These are phyloP conservation scores for Cytospora paraplurivora DNA, from an alignment of 2,329 filamentous ascomycete species.

Conservation along the genomic window DNA sequence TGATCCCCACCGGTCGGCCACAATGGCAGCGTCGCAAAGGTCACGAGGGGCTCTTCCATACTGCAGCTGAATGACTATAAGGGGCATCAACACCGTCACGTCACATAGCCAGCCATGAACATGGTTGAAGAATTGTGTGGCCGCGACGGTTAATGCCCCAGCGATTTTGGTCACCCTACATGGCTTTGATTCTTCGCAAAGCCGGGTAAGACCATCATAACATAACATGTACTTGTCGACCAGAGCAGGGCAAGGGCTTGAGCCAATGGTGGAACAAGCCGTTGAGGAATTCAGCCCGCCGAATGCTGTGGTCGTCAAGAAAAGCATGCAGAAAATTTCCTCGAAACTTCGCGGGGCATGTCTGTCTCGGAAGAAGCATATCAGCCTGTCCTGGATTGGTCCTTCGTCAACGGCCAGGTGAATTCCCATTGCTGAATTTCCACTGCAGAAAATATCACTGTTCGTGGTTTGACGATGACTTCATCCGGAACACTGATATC, in stretches of 20 bases:
- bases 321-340: too few species aligned
- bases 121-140: conserved; percentile 20
- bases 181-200: too few species aligned
- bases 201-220: neutral
- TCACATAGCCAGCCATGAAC: conserved; percentile 12
- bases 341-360: too few species aligned
- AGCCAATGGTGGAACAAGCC: neutral
- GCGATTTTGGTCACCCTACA: too few species aligned
- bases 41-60: neutral
- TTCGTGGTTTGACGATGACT: neutral
- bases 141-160: neutral
- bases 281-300: neutral
- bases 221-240: neutral
- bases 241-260: neutral
- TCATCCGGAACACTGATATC: neutral
- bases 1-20: neutral
- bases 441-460: neutral
- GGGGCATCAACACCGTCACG: neutral
- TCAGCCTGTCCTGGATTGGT: neutral
- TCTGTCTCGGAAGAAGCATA: neutral
- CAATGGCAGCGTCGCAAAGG: conserved; percentile 4
- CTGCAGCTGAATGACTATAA: neutral
- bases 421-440: neutral
- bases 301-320: neutral
- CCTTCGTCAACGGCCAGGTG: conserved; percentile 1